Percentiles rank a stretch among this genome's conserved stretches.
These are phyloP conservation scores for Botryobasidium botryosum DNA, from an alignment of 768 basidiomycete genomes.

Conservation along the genomic window DNA sequence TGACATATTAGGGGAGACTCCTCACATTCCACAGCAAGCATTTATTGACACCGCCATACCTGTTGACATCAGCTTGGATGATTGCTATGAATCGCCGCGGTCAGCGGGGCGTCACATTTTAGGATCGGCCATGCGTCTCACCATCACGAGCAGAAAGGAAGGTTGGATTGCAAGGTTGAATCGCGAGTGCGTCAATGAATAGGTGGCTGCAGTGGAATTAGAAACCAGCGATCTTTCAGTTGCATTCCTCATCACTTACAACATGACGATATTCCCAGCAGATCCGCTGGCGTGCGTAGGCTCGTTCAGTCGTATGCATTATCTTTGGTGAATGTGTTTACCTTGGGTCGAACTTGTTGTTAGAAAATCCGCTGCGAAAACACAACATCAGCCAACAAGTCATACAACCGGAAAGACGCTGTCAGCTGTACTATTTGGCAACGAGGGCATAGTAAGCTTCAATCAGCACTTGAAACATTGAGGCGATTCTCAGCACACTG, in stretches of 20 bases:
- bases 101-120: too few species aligned
- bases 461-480: too few species aligned
- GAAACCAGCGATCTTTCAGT: too few species aligned
- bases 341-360: not conserved
- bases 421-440: not conserved
- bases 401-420: not conserved
- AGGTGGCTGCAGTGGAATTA: too few species aligned
- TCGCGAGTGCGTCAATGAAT: slow-evolving; percentile 33
- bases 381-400: too few species aligned
- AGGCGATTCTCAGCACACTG: too few species aligned
- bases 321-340: slow-evolving; percentile 6
- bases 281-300: slow-evolving; percentile 12
- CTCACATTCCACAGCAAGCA: slow-evolving; percentile 20
- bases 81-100: too few species aligned
- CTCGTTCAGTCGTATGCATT: slow-evolving; percentile 13
- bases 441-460: slow-evolving; percentile 21
- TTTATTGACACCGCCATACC: slow-evolving; percentile 28
- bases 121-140: slow-evolving; percentile 15
- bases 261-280: slow-evolving; percentile 33
- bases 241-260: too few species aligned
- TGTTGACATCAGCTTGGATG: slow-evolving; percentile 33
- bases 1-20: not conserved
- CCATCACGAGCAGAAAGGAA: slow-evolving; percentile 32
- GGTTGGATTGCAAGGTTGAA: slow-evolving; percentile 35
- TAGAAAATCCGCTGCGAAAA: not conserved